phyloP scores from a whole-genome alignment of 192 early-diverging fungal genomes.

The Gamsiella multidivaricata region DNA sequence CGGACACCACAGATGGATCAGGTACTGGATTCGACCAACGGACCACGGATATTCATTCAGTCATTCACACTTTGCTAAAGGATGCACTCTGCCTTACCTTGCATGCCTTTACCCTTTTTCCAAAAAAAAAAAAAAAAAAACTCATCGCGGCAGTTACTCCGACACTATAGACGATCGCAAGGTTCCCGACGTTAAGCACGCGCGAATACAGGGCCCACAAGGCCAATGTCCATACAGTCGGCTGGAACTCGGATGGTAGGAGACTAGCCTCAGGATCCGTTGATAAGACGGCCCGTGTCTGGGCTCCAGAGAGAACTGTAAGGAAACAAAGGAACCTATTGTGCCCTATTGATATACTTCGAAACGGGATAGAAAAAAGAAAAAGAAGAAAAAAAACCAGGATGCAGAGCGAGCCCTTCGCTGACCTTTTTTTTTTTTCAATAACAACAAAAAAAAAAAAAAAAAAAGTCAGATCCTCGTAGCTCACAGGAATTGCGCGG shows the following conservation, averaged over 20 bases:
- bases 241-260: slow-evolving; percentile 78
- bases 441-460: background rate
- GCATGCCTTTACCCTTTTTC: no score
- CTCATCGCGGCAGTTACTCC: no score
- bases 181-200: slow-evolving; percentile 55
- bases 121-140: no score
- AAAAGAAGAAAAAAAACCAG: background rate
- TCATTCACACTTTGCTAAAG: no score
- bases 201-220: slow-evolving; percentile 66
- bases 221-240: slow-evolving; percentile 75
- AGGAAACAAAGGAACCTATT: background rate
- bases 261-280: slow-evolving; percentile 78
- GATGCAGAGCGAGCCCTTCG: background rate
- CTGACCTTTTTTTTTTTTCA: background rate
- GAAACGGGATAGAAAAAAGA: no score
- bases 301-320: slow-evolving; percentile 71
- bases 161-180: slow-evolving; percentile 55
- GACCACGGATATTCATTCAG: no score
- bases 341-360: background rate
- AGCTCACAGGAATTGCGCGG: slow-evolving; percentile 75
- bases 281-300: slow-evolving; percentile 79
- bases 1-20: slow-evolving; percentile 35
- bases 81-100: no score
- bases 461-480: slow-evolving; percentile 62
- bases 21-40: slow-evolving; percentile 4